Base-by-base conservation (phyloP, 169 alveolate species). In the Babesia caballi region DNA sequence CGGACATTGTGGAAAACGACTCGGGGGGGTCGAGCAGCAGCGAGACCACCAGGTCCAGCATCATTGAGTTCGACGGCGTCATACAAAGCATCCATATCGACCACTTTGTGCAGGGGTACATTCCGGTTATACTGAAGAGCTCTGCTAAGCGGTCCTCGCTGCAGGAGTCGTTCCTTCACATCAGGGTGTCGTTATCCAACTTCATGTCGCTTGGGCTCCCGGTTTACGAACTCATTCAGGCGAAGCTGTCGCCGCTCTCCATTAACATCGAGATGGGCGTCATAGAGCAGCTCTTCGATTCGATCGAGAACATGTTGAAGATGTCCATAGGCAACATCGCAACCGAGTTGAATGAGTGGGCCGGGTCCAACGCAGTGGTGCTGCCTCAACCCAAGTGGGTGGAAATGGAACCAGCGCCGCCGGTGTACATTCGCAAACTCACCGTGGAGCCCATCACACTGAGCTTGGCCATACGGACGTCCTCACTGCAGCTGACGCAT, bases 71-170 rank as follows among this genome's bases (percentile, higher is more conserved):
- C 30, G 67, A 54, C 21, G 66, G 74, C 35, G 44, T 59, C 25
- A 83, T 88, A 52, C 84, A 88, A 63, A 82, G 84, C 44, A 85
- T 89, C 19, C 95, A 91, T 58, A 82, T 91, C 33, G 97, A 92
- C 77, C 97, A 93, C 68, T 93, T 93, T 50, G 92, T 93, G 35
- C 91, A 84, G 54, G 97, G 95, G 28, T 94, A 89, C 66, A 88
- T 91, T 19, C 97, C 97, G 28, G 97, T 92, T 36, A 92, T 93
- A 14, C 74, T 93, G 49, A 93, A 93, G 68, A 87, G 90, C 42
- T 80, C 93, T 19, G 80, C 89, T 19, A 91, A 76, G 53, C 51
- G 87, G 28, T 83, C 83, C 32, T 84, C 86, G 27, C 56, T 83
- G 33, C 75, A 88, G 66, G 93, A 90, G 56, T 72, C 80, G 5